phyloP scores from a whole-genome alignment of 352 stramenopile species.

The Pythium sp. region DNA sequence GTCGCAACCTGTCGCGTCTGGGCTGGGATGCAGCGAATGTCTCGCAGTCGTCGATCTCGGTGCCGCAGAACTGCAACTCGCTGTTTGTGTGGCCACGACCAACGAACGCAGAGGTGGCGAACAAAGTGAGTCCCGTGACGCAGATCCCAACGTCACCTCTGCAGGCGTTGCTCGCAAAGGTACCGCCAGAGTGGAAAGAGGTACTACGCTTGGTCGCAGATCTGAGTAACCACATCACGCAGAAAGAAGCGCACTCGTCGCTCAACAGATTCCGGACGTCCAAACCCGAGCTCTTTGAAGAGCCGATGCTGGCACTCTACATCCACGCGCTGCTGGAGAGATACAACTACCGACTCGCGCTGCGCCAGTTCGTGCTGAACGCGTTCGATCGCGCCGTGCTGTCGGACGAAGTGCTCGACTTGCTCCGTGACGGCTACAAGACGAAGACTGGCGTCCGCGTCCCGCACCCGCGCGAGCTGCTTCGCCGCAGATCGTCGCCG shows the following conservation, averaged over 20 bases:
- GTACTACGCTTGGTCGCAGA: slow-evolving; percentile 75
- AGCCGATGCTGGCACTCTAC: slow-evolving; percentile 78
- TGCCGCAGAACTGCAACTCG: slow-evolving; percentile 76
- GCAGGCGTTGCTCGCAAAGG: slow-evolving; percentile 64
- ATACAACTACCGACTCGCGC: slow-evolving; percentile 82
- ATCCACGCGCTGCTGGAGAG: slow-evolving; percentile 80
- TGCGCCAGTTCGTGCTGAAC: slow-evolving; percentile 86
- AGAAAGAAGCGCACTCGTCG: slow-evolving; percentile 85
- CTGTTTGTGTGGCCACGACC: slow-evolving; percentile 77
- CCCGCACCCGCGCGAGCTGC: slow-evolving; percentile 43
- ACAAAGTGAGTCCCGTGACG: slow-evolving; percentile 43
- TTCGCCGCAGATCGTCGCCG: slow-evolving; percentile 75
- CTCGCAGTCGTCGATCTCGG: slow-evolving; percentile 68
- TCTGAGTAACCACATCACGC: slow-evolving; percentile 87
- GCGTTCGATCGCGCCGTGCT: slow-evolving; percentile 70
- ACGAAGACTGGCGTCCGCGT: slow-evolving; percentile 41
- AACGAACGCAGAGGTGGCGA: slow-evolving; percentile 16
- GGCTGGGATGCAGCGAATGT: slow-evolving; percentile 79
- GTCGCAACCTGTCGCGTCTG: slow-evolving; percentile 61
- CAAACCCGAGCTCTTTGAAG: slow-evolving; percentile 79
- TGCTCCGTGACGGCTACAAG: slow-evolving; percentile 51
- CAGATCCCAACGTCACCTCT: slow-evolving; percentile 58
- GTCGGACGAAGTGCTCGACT: slow-evolving; percentile 78
- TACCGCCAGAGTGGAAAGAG: slow-evolving; percentile 75
- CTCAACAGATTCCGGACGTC: slow-evolving; percentile 77